Base-by-base conservation (phyloP, 805 yeast species). In the Wickerhamiella parazyma region DNA sequence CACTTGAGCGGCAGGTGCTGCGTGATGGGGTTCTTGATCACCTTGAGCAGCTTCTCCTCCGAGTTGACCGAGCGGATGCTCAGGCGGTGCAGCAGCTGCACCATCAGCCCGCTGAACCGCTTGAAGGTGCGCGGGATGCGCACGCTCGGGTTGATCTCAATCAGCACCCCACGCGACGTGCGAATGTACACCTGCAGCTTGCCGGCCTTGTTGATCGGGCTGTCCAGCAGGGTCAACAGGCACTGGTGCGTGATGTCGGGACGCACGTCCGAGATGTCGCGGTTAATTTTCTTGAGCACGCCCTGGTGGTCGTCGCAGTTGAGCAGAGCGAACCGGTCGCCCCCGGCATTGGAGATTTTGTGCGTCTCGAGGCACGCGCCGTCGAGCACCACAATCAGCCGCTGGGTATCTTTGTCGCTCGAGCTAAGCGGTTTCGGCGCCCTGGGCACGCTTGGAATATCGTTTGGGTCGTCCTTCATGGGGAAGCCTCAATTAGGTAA, bases 191-290 rank as follows among this genome's bases (percentile, higher is more conserved):
- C 98, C 64, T 91, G 98, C 52, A 91, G 71, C 62, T 77, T 84
- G 7, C 98, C 98, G 6, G 96, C 97, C 64, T 91, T 91, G 68
- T 91, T 91, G 56, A 91, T 81, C 35, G 98, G 98, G n/a, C 95
- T 84, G 62, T 91, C 98, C 55, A 91, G 70, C 51, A 91, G 69
- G 3, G 98, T 89, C 63, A 91, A 70, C 34, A 91, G 73, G 70
- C 98, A 91, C 65, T 89, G 98, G 61, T 91, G 98, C 36, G 98
- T 91, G 56, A 91, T 91, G 62, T 91, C 98, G n/a, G 98, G 98
- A 63, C 98, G 77, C 6, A 96, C 97, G 59, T 91, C 98, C 39
- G 94, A 84, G 50, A 91, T 89, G 59, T 91, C 97, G 59, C 97
- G 76, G 42, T 94, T 94, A 94, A 89, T 85, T 60, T 86, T 89